These are phyloP conservation scores for Colletotrichum siamense DNA, from an alignment of 2,329 filamentous ascomycete species.

Conservation along the genomic window DNA sequence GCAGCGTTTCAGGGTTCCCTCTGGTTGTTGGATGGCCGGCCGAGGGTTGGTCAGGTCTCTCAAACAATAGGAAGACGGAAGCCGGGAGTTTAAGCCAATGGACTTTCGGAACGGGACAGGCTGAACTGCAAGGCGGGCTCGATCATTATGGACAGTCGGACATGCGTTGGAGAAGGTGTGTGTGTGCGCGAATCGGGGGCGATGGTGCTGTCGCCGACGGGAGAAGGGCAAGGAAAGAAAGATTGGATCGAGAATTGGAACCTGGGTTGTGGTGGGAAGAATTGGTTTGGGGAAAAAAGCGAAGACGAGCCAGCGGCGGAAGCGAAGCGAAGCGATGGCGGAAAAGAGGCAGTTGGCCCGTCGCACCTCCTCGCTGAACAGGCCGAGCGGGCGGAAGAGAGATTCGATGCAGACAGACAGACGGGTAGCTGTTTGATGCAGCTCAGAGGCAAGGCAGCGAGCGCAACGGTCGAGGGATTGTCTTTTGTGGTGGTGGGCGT, in stretches of 20 bases:
- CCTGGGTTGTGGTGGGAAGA: background rate
- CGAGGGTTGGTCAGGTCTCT: constrained; percentile 17
- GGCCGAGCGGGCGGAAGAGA: background rate
- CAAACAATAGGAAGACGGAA: constrained; percentile 9
- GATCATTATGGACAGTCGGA: constrained; percentile 20
- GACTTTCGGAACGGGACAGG: constrained; percentile 14
- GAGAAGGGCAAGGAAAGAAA: background rate
- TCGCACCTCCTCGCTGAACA: constrained; percentile 6
- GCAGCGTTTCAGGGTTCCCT: constrained; percentile 22
- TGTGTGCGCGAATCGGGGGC: background rate
- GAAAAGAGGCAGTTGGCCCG: constrained; percentile 4
- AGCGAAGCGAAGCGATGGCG: background rate
- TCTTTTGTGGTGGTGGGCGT: background rate
- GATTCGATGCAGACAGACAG: background rate
- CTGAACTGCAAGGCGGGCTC: constrained; percentile 11
- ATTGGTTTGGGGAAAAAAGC: background rate
- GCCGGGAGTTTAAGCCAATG: constrained; percentile 22
- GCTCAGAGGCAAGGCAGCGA: background rate
- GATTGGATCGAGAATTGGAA: background rate
- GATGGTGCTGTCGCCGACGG: background rate
- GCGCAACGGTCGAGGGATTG: background rate
- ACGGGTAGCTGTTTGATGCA: background rate
- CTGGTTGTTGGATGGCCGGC: background rate
- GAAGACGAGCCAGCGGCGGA: background rate
- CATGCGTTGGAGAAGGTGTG: constrained; percentile 15